Evolutionary conservation across 2,329 filamentous ascomycete genomes (phyloP).

Genomic region (Aureobasidium sp.): DNA sequence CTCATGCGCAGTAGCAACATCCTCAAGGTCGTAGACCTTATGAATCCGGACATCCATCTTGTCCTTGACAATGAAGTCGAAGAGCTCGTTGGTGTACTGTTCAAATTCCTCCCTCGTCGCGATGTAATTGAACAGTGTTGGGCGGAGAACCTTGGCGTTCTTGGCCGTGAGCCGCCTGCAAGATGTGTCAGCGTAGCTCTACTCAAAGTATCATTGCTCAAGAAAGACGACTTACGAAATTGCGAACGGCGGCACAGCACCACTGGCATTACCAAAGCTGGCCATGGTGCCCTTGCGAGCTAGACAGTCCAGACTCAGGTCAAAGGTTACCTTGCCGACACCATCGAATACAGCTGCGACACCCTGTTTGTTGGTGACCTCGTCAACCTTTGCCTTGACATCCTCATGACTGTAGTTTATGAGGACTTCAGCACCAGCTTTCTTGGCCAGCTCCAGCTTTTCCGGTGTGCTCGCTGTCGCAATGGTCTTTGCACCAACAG

Average conservation of each 20-base stretch:
- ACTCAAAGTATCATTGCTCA: slow-evolving; percentile 14
- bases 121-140: slow-evolving; percentile 64
- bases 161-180: slow-evolving; percentile 55
- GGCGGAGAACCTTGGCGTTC: slow-evolving; percentile 69
- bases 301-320: slow-evolving; percentile 64
- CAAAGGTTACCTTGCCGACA: slow-evolving; percentile 78
- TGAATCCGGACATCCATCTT: slow-evolving; percentile 68
- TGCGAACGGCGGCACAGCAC: slow-evolving; percentile 62
- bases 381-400: slow-evolving; percentile 51
- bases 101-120: slow-evolving; percentile 62
- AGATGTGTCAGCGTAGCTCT: neutral
- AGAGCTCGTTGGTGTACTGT: slow-evolving; percentile 62
- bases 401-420: slow-evolving; percentile 60
- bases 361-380: slow-evolving; percentile 65
- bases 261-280: slow-evolving; percentile 75
- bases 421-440: slow-evolving; percentile 62
- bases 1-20: slow-evolving; percentile 62
- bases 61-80: slow-evolving; percentile 59
- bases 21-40: slow-evolving; percentile 65
- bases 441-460: slow-evolving; percentile 62
- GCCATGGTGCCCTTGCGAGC: slow-evolving; percentile 70
- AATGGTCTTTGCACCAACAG: slow-evolving; percentile 68
- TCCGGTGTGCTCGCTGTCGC: slow-evolving; percentile 66
- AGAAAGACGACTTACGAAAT: slow-evolving; percentile 47
- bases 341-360: slow-evolving; percentile 76